phyloP scores from a whole-genome alignment of 2,329 filamentous ascomycete species.

The Talaromyces sp. region DNA sequence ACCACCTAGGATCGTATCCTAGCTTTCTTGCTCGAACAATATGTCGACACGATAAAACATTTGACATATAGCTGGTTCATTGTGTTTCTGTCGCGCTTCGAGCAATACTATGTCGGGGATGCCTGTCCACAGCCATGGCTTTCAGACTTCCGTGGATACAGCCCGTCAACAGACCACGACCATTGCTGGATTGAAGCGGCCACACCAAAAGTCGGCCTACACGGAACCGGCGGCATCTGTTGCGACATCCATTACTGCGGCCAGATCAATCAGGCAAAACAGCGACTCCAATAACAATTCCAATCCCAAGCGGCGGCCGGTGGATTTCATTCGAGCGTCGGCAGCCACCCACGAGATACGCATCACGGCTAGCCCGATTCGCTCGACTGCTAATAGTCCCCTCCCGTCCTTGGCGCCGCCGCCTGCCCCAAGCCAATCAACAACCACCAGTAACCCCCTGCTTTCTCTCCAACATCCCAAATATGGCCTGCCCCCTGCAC shows the following conservation, averaged over 20 bases:
- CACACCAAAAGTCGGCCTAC: conserved; percentile 12
- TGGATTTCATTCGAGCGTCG: conserved; percentile 27
- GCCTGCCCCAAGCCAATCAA: background rate
- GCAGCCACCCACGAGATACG: conserved; percentile 22
- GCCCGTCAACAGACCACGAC: conserved; percentile 32
- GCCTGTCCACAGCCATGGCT: conserved; percentile 46
- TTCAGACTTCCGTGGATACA: conserved; percentile 45
- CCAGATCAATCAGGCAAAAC: background rate
- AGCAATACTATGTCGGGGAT: background rate
- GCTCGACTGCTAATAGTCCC: background rate
- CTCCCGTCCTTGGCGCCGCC: conserved; percentile 2
- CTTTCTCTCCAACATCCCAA: conserved; percentile 58
- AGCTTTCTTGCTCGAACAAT: background rate
- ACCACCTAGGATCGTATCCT: background rate
- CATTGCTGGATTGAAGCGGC: conserved; percentile 47
- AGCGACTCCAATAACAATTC: background rate
- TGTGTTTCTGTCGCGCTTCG: background rate
- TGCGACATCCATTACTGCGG: background rate
- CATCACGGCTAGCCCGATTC: conserved; percentile 40
- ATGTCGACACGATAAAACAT: background rate
- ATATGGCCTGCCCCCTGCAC: conserved; percentile 57
- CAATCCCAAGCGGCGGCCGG: conserved; percentile 15
- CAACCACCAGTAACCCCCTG: conserved; percentile 29
- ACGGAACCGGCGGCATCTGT: background rate
- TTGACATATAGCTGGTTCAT: background rate